A percentile compares a stretch with the other conserved stretches of the same genome.
phyloP scores from a whole-genome alignment of 2,329 filamentous ascomycete genomes.

The Ascosphaera aggregata region DNA sequence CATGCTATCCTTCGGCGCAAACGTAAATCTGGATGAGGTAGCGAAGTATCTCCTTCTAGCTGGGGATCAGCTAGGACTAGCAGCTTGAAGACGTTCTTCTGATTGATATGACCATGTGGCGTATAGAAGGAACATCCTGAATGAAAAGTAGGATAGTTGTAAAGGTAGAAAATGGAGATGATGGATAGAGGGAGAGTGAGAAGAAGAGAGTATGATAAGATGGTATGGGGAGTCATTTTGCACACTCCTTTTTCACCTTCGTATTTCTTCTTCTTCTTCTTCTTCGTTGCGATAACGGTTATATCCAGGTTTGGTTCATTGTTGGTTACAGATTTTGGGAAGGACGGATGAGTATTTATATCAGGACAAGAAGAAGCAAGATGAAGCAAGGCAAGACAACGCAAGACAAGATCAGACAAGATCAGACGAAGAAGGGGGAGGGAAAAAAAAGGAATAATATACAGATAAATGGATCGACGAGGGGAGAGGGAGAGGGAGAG shows the following conservation, averaged over 20 bases:
- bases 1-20: constrained; percentile 18
- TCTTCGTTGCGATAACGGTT: too few relatives aligned
- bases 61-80: constrained; percentile 81
- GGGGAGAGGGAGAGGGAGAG: constrained; percentile 2
- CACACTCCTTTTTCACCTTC: constrained; percentile 9
- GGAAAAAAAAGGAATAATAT: constrained; percentile 4
- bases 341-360: constrained; percentile 1
- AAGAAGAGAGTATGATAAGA: constrained; percentile 23
- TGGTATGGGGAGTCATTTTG: constrained; percentile 27
- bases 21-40: constrained; percentile 31
- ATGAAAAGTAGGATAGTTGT: constrained; percentile 63
- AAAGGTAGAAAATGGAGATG: constrained; percentile 52
- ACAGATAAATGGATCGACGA: constrained; percentile 4
- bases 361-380: constrained; percentile 1
- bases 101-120: constrained; percentile 6
- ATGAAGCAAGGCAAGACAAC: constrained; percentile 2
- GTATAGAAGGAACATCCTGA: constrained; percentile 47
- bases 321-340: neutral
- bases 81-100: constrained; percentile 53
- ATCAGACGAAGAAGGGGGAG: neutral
- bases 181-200: constrained; percentile 42
- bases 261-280: constrained; percentile 1
- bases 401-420: neutral
- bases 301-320: neutral
- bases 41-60: constrained; percentile 73